Base-by-base conservation (phyloP, 2,329 filamentous ascomycete species). In the Colletotrichum higginsianum region DNA sequence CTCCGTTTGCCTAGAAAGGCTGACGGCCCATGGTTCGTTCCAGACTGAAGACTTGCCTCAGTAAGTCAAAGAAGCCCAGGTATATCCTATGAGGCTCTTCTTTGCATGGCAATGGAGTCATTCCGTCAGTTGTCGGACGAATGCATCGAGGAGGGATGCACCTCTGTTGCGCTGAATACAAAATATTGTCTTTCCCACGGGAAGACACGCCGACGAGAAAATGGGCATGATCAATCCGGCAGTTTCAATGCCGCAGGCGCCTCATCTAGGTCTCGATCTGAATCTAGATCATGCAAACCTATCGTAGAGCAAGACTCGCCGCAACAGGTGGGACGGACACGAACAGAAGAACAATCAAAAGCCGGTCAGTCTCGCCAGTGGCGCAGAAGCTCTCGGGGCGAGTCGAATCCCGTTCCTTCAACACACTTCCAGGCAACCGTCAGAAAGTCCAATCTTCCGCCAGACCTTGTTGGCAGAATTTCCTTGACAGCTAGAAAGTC, bases 401-500 rank as follows among this genome's bases (percentile, higher is more conserved):
- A 58, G 18, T 30, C 11, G 15, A 40, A 15, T n/a, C 15, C 16
- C 2, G 35, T 11, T 44, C 11, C 35, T 30, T 67, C 56, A 13
- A 44, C 35, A 21, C 8, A 40, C 44, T 47, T 53, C 30, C 40
- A 47, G 21, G 42, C 47, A 35, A 58, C 50, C 4, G 53, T 55
- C 26, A 62, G 58, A 26, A 71, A 49, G 46, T 60, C 58, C 4
- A 60, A 63, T 52, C 26, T 60, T 3, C 60, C 65, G 38, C 30
- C 69, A 49, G 69, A 69, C 12, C 58, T 72, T 40, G 52, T 47
- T 21, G 47, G 53, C 35, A 69, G 58, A 50, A 47, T 53, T 26
- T 58, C 38, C 26, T 44, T 60, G 30, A 55, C 69, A 53, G 60
- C 65, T 21, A 69, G 60, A 38, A 69, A 72, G 38, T 47, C 69